Evolutionary conservation across 2,329 filamentous ascomycete genomes (phyloP).

Genomic region (Hypoxylon sp.): DNA sequence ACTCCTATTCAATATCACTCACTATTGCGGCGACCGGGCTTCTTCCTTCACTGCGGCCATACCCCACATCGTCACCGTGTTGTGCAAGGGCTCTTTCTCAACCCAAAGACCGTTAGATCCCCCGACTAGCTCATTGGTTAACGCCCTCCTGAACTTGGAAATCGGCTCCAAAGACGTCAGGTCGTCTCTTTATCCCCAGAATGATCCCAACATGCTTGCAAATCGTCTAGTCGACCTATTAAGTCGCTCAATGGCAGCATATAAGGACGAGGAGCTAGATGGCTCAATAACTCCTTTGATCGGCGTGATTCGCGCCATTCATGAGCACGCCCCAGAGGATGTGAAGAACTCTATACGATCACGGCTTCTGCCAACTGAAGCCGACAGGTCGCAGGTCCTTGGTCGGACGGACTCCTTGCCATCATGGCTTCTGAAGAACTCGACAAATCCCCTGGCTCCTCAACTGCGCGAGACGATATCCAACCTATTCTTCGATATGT

Average conservation of each 20-base stretch:
- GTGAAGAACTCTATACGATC: slow-evolving; percentile 73
- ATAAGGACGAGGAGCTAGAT: slow-evolving; percentile 79
- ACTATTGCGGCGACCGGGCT: slow-evolving; percentile 74
- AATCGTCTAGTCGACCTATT: slow-evolving; percentile 78
- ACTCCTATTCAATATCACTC: slow-evolving; percentile 88
- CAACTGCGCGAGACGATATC: slow-evolving; percentile 81
- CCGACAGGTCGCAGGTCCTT: slow-evolving; percentile 81
- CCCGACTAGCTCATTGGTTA: slow-evolving; percentile 78
- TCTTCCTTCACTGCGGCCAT: slow-evolving; percentile 75
- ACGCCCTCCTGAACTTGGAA: slow-evolving; percentile 84
- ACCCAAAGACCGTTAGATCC: slow-evolving; percentile 77
- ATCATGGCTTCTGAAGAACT: slow-evolving; percentile 81
- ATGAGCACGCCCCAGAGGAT: slow-evolving; percentile 73
- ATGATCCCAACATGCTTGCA: slow-evolving; percentile 69
- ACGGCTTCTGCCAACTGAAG: slow-evolving; percentile 79
- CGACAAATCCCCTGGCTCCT: slow-evolving; percentile 77
- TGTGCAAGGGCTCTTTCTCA: slow-evolving; percentile 70
- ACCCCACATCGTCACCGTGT: slow-evolving; percentile 76
- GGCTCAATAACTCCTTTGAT: slow-evolving; percentile 77
- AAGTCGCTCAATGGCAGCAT: slow-evolving; percentile 71
- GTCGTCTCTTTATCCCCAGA: slow-evolving; percentile 74
- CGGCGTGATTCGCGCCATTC: slow-evolving; percentile 78
- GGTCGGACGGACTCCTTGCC: slow-evolving; percentile 81
- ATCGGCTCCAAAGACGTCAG: slow-evolving; percentile 67
- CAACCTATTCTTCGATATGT: slow-evolving; percentile 87